These are phyloP conservation scores for Xylaria venustula DNA, from an alignment of 495 filamentous ascomycete genomes.

Conservation along the genomic window DNA sequence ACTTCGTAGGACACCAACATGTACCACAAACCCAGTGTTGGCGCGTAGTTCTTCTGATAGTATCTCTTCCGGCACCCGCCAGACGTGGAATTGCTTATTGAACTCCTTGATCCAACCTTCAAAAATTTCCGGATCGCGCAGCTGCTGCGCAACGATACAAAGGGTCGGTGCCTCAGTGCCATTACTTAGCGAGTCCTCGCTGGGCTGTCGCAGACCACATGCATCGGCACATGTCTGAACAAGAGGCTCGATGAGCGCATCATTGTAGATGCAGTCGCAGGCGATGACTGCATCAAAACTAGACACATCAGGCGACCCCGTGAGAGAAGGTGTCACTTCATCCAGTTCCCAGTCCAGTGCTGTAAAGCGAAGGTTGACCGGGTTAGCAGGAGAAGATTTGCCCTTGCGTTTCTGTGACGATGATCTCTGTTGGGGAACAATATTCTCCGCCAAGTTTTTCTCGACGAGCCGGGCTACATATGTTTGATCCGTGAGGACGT, in stretches of 20 bases:
- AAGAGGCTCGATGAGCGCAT: slow-evolving; percentile 75
- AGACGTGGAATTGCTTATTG: slow-evolving; percentile 63
- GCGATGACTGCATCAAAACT: slow-evolving; percentile 68
- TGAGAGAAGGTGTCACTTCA: slow-evolving; percentile 38
- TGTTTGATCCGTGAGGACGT: slow-evolving; percentile 83
- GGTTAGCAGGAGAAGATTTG: slow-evolving; percentile 12
- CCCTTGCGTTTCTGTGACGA: slow-evolving; percentile 22
- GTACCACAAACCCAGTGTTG: slow-evolving; percentile 64
- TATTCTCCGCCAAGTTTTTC: slow-evolving; percentile 72
- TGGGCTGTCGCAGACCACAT: slow-evolving; percentile 55
- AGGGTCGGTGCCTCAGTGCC: slow-evolving; percentile 23
- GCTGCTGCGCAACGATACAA: slow-evolving; percentile 83
- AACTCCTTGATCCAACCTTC: slow-evolving; percentile 76
- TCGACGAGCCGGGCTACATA: slow-evolving; percentile 75
- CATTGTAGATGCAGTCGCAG: slow-evolving; percentile 90
- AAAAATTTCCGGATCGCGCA: slow-evolving; percentile 80
- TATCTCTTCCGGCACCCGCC: slow-evolving; percentile 68
- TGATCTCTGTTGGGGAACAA: not conserved
- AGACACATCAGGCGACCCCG: slow-evolving; percentile 20
- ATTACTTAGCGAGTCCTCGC: not conserved
- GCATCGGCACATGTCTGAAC: slow-evolving; percentile 81
- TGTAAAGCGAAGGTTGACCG: slow-evolving; percentile 42
- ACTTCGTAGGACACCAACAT: slow-evolving; percentile 57
- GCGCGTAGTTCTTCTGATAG: slow-evolving; percentile 50
- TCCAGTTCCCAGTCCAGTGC: slow-evolving; percentile 72